Base-by-base conservation (phyloP, 805 yeast species). In the Danielozyma ontarioensis region DNA sequence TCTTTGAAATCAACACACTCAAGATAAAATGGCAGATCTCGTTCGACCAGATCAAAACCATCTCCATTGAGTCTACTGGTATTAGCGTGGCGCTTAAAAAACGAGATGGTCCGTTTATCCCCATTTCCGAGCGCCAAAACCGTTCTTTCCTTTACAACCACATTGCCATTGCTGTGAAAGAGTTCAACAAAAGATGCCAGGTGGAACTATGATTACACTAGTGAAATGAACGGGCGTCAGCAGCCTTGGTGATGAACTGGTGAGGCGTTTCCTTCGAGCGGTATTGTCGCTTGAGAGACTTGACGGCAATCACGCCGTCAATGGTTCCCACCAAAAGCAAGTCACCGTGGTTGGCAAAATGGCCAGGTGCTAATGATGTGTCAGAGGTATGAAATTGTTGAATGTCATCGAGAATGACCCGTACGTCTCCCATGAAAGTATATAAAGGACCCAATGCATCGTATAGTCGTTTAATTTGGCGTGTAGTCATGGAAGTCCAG, bases 11-110 rank as follows among this genome's bases (percentile, higher is more conserved):
- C 13, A 75, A 77, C 28, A 64, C 68, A 1, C 57, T 82, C 63
- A 70, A 68, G 25, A 66, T 78, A 1, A 76, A 76, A 44, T 90
- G 98, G 97, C 68, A 72, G 5, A 74, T 86, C 10, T 50, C 64
- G 5, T 86, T 80, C 54, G 76, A 73, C 28, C 69, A 76, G 21
- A 70, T 90, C 31, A 78, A 74, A 42, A 71, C 87, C 2, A 82
- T 90, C 24, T 72, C 85, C 0, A 69, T 83, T 47, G 96, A 86
- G 45, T 67, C 76, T 15, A 78, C 88, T 0, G 98, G 98, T 0
- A 74, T 90, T 22, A 72, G 75, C 31, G 70, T 90, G 40, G 76
- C 71, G 8, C 62, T 83, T 37, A 72, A 77, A 46, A 72, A 70
- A 17, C 68, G 68, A 25, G 51, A 48, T 13, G 72, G 70, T 1